These are phyloP conservation scores for Epichloe sibirici DNA, from an alignment of 2,329 filamentous ascomycete species.

Conservation along the genomic window DNA sequence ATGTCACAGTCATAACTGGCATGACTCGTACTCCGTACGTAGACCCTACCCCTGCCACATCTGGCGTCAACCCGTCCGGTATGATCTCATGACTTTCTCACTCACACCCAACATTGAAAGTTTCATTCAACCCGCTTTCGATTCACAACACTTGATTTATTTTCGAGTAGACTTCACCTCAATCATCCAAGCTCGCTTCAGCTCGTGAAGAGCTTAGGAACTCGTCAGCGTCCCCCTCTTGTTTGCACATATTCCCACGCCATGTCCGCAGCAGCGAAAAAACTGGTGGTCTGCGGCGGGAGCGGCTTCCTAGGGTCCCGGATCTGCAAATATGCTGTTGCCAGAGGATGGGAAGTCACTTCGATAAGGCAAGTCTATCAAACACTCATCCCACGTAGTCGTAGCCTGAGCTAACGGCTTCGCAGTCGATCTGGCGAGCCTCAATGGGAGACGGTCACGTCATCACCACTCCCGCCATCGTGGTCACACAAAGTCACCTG, in stretches of 20 bases:
- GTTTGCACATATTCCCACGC: constrained; percentile 4
- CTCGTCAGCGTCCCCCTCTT: not conserved
- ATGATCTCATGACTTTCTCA: constrained; percentile 1
- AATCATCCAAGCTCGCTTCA: not conserved
- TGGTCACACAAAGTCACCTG: constrained; percentile 80
- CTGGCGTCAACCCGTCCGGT: not conserved
- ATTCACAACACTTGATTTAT: not conserved
- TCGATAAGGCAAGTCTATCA: constrained; percentile 61
- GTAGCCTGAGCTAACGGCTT: not conserved
- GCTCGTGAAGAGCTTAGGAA: not conserved
- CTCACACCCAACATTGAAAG: no score
- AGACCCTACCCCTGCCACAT: not conserved
- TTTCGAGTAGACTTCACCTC: no score
- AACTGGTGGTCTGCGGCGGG: constrained; percentile 81
- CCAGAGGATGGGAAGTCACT: constrained; percentile 80
- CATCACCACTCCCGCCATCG: constrained; percentile 53
- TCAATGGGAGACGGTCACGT: constrained; percentile 69
- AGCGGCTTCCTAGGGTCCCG: constrained; percentile 82
- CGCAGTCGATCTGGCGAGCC: constrained; percentile 79
- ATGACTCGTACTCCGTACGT: not conserved
- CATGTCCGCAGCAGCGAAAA: constrained; percentile 51
- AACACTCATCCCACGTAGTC: not conserved
- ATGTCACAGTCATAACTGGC: no score
- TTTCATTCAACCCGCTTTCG: not conserved
- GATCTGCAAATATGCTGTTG: constrained; percentile 82